Base-by-base conservation (phyloP, 148 eudicot species). In the Linanthus parryae region DNA sequence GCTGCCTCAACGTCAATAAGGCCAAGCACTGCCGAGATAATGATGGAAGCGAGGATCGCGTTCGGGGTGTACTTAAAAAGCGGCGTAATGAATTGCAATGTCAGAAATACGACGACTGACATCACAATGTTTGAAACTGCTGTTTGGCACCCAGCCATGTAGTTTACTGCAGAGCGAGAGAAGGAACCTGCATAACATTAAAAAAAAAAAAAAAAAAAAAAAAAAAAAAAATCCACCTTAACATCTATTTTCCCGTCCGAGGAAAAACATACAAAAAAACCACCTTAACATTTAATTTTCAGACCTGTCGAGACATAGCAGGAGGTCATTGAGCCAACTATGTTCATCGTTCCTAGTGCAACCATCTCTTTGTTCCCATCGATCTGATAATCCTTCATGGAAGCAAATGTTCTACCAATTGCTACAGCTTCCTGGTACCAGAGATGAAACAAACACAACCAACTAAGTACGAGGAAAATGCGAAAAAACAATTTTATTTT, bases 311-410 rank as follows among this genome's bases (percentile, higher is more conserved):
- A 75, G 10, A 79, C 83, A 66, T 83, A 83, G 59, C 90, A 83
- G 20, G 90, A 83, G 35, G 85, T 83, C 78, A 83, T 73, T 17
- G 90, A 83, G 49, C 90, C 90, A 39, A 76, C 71, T 12, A 83
- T 63, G 46, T 83, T 83, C 90, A 83, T 79, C 2, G 69, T 22
- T 49, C 90, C 90, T 36, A 83, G 52, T 14, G 90, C 86, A 13
- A 83, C 80, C 91, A 83, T 83, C 53, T 83, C 86, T 71, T 72
- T 80, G 65, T 84, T 84, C 24, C 83, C 92, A 68, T 84, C 84
- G 9, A 77, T 44, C 43, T 71, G 85, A 54, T 83, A 83, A 47
- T 79, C 91, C 65, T 80, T 83, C 75, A 76, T 64, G 26, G 85
- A 49, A 42, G 91, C 91, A 72, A 83, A 83, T 38, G 91, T 79